Evolutionary conservation across 257 asterid species (phyloP), one percentile per base, ranked within the genome.

Genomic region (Capsicum pubescens): DNA sequence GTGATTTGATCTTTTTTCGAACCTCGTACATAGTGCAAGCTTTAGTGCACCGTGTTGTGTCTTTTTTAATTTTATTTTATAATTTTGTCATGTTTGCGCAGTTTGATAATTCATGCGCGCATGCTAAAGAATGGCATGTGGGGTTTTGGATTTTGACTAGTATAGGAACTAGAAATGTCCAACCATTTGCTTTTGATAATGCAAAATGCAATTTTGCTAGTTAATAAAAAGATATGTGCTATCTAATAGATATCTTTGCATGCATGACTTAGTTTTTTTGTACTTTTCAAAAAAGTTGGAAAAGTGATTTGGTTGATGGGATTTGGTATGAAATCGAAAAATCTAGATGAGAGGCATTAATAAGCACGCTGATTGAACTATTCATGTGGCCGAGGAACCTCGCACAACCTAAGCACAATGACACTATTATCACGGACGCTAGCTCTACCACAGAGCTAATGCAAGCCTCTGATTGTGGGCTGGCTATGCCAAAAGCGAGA

Each of bases 51-150:
- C 32, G 32, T 26, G 32, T 26, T 26, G 32, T 26, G 1, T 26
- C 32, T 26, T 26, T 26, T 26, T 26, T 26, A 26, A 26, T 26
- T 26, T 26, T 26, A 26, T 26, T 26, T 26, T 13, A 66, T 66
- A 42, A 3, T 46, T 71, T 71, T n/a, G n/a, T 71, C 58, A 71
- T 71, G 39, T 71, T 46, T 69, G 44, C 9, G 44, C 9, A 72
- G 60, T 69, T 48, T 48, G 60, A 72, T 72, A 42, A 69, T 69
- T 72, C 59, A 72, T 48, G 59, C 7, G 80, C 80, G 80, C 80
- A 72, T 72, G 80, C 80, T 21, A 72, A 72, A 48, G 80, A 72
- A 72, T 19, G 80, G 80, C 60, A 72, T 72, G 80, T 48, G 44
- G 42, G 80, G 80, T 48, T 48, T 66, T 72, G 44, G 60, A 48